Base-by-base conservation (phyloP, 2,329 filamentous ascomycete genomes). In the Rasamsonia emersonii region DNA sequence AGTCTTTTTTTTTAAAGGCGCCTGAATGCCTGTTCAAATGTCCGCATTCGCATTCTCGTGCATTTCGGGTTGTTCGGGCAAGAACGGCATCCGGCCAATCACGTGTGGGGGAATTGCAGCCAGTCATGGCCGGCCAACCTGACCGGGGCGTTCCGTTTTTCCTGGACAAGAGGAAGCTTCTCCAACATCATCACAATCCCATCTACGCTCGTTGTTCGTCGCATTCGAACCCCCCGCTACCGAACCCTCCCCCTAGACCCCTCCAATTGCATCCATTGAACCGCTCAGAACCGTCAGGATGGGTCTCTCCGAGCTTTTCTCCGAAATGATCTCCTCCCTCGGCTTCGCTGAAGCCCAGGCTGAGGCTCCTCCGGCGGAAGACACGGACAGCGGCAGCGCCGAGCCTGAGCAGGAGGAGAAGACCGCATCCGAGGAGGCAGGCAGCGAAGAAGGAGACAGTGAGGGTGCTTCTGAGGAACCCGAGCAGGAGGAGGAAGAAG, bases 401-500 rank as follows among this genome's bases (percentile, higher is more conserved):
- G 54, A 61, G 39, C 47, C 58, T 33, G 56, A 59, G 46, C 47
- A 56, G 41, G 56, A 58, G 37, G 53, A 59, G 43, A 55, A 62
- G 36, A 33, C 50, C 30, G 44, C 42, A 23, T n/a, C 28, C n/a
- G 35, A 30, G 19, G 35, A 31, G 14, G 18, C 34, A 42, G 48
- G 41, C 18, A 11, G 15, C 23, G 29, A 34, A 14, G 16, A n/a
- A n/a, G n/a, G n/a, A n/a, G 49, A 45, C 33, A 45, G 47, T 32
- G 55, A 54, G 35, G 27, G 41, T 32, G 32, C 50, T 16, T 33
- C 48, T 15, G 45, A 47, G 13, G 53, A 54, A 33, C 51, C 46
- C 33, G 76, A 72, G 20, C 75, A 74, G 18, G 77, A 73, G 15
- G 77, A 79, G 25, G 80, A 82, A 25, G 79, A 81, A 19, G 79